Evolutionary conservation across 192 early-diverging fungal genomes (phyloP), one percentile per base, ranked within the genome.

Genomic region (Mortierella alpina): DNA sequence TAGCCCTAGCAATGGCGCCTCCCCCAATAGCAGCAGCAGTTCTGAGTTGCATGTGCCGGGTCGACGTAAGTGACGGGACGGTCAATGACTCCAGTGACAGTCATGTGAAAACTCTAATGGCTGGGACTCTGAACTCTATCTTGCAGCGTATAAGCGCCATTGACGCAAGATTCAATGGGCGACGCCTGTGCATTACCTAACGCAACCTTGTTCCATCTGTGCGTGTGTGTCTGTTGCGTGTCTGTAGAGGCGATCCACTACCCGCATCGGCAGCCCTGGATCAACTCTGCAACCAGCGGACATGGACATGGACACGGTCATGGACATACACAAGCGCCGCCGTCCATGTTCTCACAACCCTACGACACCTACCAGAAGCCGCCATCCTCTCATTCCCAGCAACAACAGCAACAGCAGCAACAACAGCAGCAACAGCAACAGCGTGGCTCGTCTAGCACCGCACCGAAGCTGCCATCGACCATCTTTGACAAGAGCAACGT

Each of bases 401-500:
- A 46, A 39, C 72, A 52, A 12, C 70, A 57, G 56, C 73, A 67
- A 49, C 61, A 50, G 23, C 74, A 58, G 18, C 74, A 46, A 31
- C 10, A 46, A 47, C 72, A 52, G 18, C 70, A 57, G 56, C 73
- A 67, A 55, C 46, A 48, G 11, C 73, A 53, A 63, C 31, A 40
- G n/a, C 50, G 47, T 41, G 22, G 59, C 61, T 23, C 40, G 22
- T 31, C 46, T 17, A 59, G 62, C 14, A 31, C 49, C 0, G 45
- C 69, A 51, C 39, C 77, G n/a, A 72, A 62, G 41, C 23, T 65
- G 50, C 77, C 76, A 52, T 40, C 70, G 5, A 92, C 93, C 1
- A 83, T 91, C 59, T 88, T 94, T 51, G 95, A 97, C 49, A 97
- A 97, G 80, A 97, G 95, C 85, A 96, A 96, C 59, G 93, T 96